Percentiles rank a stretch among this genome's conserved stretches.
Evolutionary conservation across 371 early-diverging fungal genomes (phyloP).

Genomic region (Zancudomyces culisetae): DNA sequence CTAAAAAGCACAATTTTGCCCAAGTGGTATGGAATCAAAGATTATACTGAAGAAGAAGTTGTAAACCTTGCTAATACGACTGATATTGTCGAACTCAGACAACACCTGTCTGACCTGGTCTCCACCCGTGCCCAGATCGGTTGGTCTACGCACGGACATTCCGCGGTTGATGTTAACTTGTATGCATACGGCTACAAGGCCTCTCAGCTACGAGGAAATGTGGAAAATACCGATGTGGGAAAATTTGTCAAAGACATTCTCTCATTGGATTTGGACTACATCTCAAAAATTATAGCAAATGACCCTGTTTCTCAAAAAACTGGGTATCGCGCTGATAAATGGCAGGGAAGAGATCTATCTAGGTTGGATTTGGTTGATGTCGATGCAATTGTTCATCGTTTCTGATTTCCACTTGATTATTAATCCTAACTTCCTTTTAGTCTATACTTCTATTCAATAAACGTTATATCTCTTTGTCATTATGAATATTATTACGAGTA

Average conservation of each 20-base stretch:
- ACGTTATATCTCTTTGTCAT: too few species aligned
- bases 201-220: slow-evolving; percentile 34
- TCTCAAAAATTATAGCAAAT: slow-evolving; percentile 28
- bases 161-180: slow-evolving; percentile 87
- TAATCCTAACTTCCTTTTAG: too few species aligned
- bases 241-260: slow-evolving; percentile 41
- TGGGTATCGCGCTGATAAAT: neutral
- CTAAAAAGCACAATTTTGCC: slow-evolving; percentile 30
- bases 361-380: too few species aligned
- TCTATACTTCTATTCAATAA: too few species aligned
- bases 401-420: too few species aligned
- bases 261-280: slow-evolving; percentile 34
- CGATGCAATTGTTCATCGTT: too few species aligned
- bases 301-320: neutral
- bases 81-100: slow-evolving; percentile 19
- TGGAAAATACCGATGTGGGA: slow-evolving; percentile 79
- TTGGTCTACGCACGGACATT: slow-evolving; percentile 85
- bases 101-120: slow-evolving; percentile 42
- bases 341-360: neutral
- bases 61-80: slow-evolving; percentile 17
- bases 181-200: slow-evolving; percentile 45
- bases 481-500: neutral
- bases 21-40: slow-evolving; percentile 39
- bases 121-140: slow-evolving; percentile 50
- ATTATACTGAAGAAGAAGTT: slow-evolving; percentile 47